Percentiles rank a stretch among this genome's conserved stretches.
These are phyloP conservation scores for Capsella bursapastoris DNA, from an alignment of 345 rosid genomes.

Conservation along the genomic window DNA sequence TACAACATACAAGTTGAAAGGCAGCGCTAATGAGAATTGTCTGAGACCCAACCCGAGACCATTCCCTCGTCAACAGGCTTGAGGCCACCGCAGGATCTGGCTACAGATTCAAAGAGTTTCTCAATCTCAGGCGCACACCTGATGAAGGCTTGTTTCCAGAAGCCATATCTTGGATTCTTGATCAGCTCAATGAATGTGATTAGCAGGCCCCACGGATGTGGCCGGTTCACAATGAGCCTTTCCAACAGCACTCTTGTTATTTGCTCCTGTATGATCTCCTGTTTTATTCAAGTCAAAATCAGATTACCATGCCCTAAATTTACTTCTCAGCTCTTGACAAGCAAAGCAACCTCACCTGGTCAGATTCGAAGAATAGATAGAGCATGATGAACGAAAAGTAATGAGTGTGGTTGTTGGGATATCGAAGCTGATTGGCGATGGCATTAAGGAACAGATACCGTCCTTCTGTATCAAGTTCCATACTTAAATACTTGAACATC, in stretches of 20 bases:
- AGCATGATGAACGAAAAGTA: constrained; percentile 95
- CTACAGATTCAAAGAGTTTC: constrained; percentile 82
- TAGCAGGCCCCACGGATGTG: constrained; percentile 99
- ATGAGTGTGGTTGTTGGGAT: constrained; percentile 98
- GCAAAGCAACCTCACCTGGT: constrained; percentile 62
- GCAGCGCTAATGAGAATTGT: constrained; percentile 49
- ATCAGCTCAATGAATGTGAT: constrained; percentile 98
- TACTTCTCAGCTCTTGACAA: background rate
- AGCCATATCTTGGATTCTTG: constrained; percentile 88
- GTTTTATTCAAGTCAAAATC: constrained; percentile 26
- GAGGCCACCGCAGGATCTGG: constrained; percentile 73
- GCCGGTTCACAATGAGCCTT: constrained; percentile 89
- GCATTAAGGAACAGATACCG: constrained; percentile 94
- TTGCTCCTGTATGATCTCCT: constrained; percentile 99
- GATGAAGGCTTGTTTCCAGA: constrained; percentile 80
- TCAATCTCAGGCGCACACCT: constrained; percentile 94
- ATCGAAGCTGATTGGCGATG: constrained; percentile 93
- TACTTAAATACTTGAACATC: constrained; percentile 76
- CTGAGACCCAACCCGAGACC: constrained; percentile 75
- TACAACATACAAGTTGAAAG: constrained; percentile 9
- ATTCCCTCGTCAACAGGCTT: constrained; percentile 82
- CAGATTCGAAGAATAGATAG: constrained; percentile 73
- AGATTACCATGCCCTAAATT: background rate
- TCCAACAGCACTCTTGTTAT: constrained; percentile 94
- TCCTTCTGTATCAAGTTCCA: constrained; percentile 97